Base-by-base conservation (phyloP, 2,329 filamentous ascomycete species). In the Elsinoe necatrix region DNA sequence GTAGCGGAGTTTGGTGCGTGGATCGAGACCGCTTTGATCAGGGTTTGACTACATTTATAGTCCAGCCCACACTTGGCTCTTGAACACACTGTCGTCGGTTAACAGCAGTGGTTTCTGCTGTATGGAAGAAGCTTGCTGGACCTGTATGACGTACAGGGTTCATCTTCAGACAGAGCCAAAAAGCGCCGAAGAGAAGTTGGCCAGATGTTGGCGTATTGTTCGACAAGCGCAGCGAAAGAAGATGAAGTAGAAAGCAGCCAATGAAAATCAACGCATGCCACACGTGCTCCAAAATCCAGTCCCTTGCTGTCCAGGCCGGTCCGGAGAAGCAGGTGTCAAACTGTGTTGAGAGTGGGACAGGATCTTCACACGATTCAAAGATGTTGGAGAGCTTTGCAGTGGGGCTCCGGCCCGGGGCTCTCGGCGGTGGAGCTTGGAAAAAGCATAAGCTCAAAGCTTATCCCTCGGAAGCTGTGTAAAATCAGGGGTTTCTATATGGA, bases 341-440 rank as follows among this genome's bases (percentile, higher is more conserved):
- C 27, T 29, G 27, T 42, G 39, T 16, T 42, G 39, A 42, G 39
- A 42, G 39, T 16, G 39, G 39, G 39, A 42, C 39, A 42, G 16
- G 39, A 42, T 42, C 41, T 23, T 45, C 41, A 45, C 41, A 18
- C 18, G 14, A 43, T 23, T 23, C 14, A 7, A 14, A 37, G 34
- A 43, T 43, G 41, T 43, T 23, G 41, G 4, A 20, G 23, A 45
- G 23, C 20, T 27, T 12, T 25, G 23, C 7, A 25, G 41, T 25
- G 41, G 41, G 41, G 41, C n/a, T 25, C 11, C 41, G 41, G 41
- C 20, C 41, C 41, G 18, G 23, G 9, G 9, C 23, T 45, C 41
- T 45, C 21, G 41, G 41, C 41, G 41, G 41, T 45, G 41, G 41
- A 45, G 41, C 41, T 45, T 45, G 41, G 20, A 45, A 6, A 45